These are phyloP conservation scores for Starmerella vitae DNA, from an alignment of 805 yeast genomes.

Conservation along the genomic window DNA sequence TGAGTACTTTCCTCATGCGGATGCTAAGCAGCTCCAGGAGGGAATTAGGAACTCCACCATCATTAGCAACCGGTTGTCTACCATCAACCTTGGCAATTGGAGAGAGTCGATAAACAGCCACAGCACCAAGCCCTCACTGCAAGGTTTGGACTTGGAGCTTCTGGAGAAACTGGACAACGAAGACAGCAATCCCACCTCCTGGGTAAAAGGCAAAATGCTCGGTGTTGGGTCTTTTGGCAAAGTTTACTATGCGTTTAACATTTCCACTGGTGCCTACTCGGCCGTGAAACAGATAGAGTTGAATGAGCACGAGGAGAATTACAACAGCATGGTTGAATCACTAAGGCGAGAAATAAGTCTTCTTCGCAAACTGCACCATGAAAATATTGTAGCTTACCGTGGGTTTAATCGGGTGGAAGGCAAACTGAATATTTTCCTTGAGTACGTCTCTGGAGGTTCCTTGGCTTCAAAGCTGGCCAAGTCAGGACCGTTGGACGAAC, in stretches of 20 bases:
- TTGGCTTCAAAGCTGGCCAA: conserved; percentile 49
- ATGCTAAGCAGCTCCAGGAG: conserved; percentile 53
- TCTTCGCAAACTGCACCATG: conserved; percentile 69
- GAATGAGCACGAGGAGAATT: conserved; percentile 29
- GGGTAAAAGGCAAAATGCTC: conserved; percentile 87
- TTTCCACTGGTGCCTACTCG: conserved; percentile 87
- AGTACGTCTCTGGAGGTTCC: conserved; percentile 62
- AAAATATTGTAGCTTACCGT: conserved; percentile 79
- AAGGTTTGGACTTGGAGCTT: conserved; percentile 24
- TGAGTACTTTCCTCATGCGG: conserved; percentile 83
- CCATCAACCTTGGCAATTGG: conserved; percentile 25
- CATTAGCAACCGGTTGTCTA: conserved; percentile 51
- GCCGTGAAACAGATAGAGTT: conserved; percentile 90
- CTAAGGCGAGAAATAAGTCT: conserved; percentile 35
- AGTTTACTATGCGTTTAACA: conserved; percentile 83
- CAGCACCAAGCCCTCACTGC: conserved; percentile 6
- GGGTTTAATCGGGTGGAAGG: conserved; percentile 72
- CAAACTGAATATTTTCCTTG: conserved; percentile 63
- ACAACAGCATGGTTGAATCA: conserved; percentile 21
- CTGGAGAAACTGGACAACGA: conserved; percentile 29
- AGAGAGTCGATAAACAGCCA: conserved; percentile 12
- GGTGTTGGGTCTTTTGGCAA: conserved; percentile 94
- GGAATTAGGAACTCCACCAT: conserved; percentile 77
- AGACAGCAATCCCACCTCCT: conserved; percentile 52
- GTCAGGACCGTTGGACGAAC: conserved; percentile 67